Percentiles rank a stretch among this genome's conserved stretches.
Conservation (phyloP, 1,139 yeast genomes). For the Yamadazyma sp. region DNA sequence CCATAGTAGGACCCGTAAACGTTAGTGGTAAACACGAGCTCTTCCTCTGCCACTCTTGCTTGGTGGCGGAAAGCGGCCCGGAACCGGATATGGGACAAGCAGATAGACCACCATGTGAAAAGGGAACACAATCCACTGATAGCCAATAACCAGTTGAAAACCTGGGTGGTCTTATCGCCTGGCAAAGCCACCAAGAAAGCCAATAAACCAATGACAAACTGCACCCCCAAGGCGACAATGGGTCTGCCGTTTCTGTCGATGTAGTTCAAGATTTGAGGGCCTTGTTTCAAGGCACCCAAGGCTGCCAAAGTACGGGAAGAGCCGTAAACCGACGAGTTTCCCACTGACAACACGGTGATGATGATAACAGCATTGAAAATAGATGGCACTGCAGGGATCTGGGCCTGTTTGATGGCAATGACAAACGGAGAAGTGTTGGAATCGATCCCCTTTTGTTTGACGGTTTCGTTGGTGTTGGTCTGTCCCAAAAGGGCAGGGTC, state of each 20-base stretch:
- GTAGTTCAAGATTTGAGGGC: constrained; percentile 30
- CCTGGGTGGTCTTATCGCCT: constrained; percentile 21
- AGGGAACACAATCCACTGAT: constrained; percentile 43
- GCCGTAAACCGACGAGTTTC: constrained; percentile 38
- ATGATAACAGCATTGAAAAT: constrained; percentile 34
- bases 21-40: constrained; percentile 26
- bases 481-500: constrained; percentile 19
- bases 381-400: constrained; percentile 32
- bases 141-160: constrained; percentile 43
- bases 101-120: constrained; percentile 40
- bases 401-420: constrained; percentile 35
- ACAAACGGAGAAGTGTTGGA: constrained; percentile 43
- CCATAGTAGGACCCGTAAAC: constrained; percentile 34
- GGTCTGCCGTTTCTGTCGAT: constrained; percentile 38
- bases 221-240: constrained; percentile 36
- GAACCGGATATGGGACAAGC: constrained; percentile 32
- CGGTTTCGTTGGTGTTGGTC: constrained; percentile 15
- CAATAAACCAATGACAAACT: constrained; percentile 40
- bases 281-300: constrained; percentile 35
- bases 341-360: constrained; percentile 33
- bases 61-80: constrained; percentile 27
- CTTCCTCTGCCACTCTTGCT: constrained; percentile 31
- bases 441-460: constrained; percentile 26
- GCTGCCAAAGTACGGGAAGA: constrained; percentile 36
- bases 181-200: constrained; percentile 35